A percentile compares a stretch with the other conserved stretches of the same genome.
Conservation (phyloP, 2,329 filamentous ascomycete species). For the Escovopsis weberi region DNA sequence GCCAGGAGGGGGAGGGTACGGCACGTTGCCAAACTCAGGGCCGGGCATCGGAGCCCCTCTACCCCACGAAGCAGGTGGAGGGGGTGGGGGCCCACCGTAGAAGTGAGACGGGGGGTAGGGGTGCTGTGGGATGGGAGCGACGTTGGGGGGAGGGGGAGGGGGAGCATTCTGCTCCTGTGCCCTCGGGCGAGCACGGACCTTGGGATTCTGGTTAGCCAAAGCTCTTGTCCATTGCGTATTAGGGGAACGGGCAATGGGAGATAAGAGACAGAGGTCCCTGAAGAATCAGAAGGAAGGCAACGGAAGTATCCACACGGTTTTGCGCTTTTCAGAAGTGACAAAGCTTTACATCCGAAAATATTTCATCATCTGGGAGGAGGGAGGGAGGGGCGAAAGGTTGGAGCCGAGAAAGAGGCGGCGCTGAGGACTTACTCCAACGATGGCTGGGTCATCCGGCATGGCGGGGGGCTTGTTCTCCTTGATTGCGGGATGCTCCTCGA, state of each 20-base stretch:
- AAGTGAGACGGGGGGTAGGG: slow-evolving; percentile 32
- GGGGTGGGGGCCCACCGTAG: slow-evolving; percentile 30
- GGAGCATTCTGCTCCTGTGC: slow-evolving; percentile 19
- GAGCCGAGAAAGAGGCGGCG: too few relatives aligned
- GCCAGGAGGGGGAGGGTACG: slow-evolving; percentile 61
- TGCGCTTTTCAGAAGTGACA: slow-evolving; percentile 81
- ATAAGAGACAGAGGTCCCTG: slow-evolving; percentile 5
- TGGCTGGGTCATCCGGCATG: slow-evolving; percentile 88
- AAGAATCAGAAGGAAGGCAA: slow-evolving; percentile 98
- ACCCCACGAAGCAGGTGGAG: slow-evolving; percentile 38
- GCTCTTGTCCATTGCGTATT: background rate
- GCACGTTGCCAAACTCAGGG: slow-evolving; percentile 54
- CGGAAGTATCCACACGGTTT: slow-evolving; percentile 94
- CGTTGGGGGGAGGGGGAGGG: slow-evolving; percentile 14
- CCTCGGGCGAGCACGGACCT: slow-evolving; percentile 27
- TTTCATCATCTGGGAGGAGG: slow-evolving; percentile 60
- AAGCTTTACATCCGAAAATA: slow-evolving; percentile 91
- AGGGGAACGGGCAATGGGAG: background rate
- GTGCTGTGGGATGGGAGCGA: slow-evolving; percentile 25
- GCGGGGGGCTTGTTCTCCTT: slow-evolving; percentile 62
- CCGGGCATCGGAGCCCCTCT: slow-evolving; percentile 40
- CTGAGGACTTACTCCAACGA: slow-evolving; percentile 72
- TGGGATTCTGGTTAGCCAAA: slow-evolving; percentile 12
- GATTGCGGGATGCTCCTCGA: slow-evolving; percentile 66
- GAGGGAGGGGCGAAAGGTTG: background rate